These are phyloP conservation scores for Botryotinia calthae DNA, from an alignment of 2,329 filamentous ascomycete genomes.

Conservation along the genomic window DNA sequence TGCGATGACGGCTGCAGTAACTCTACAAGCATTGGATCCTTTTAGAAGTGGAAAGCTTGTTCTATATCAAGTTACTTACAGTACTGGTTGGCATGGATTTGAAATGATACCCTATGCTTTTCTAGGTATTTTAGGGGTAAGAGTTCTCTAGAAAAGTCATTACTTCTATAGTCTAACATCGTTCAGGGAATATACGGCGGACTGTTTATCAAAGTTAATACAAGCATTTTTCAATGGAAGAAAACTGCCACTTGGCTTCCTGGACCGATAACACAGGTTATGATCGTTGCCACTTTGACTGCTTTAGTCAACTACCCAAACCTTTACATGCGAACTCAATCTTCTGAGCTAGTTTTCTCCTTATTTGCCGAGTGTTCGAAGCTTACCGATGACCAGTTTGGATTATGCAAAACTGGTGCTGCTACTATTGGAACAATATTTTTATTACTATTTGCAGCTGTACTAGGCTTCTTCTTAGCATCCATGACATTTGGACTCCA, in stretches of 20 bases:
- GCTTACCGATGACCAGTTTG: conserved; percentile 79
- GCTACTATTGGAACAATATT: conserved; percentile 80
- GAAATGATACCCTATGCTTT: conserved; percentile 86
- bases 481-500: conserved; percentile 90
- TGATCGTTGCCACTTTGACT: conserved; percentile 74
- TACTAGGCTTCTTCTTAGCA: conserved; percentile 81
- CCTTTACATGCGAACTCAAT: conserved; percentile 91
- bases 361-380: conserved; percentile 89
- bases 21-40: conserved; percentile 87
- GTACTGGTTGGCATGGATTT: conserved; percentile 88
- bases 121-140: conserved; percentile 75
- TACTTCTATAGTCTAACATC: conserved; percentile 24
- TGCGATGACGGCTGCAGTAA: conserved; percentile 96
- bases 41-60: conserved; percentile 95
- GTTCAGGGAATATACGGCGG: conserved; percentile 81
- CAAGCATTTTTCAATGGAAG: conserved; percentile 79
- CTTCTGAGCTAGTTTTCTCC: conserved; percentile 85
- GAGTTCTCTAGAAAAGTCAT: conserved; percentile 28
- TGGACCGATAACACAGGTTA: conserved; percentile 75
- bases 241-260: conserved; percentile 63
- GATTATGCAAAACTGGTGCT: conserved; percentile 83
- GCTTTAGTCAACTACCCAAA: conserved; percentile 93
- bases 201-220: conserved; percentile 92
- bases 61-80: conserved; percentile 93
- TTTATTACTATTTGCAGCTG: conserved; percentile 75